These are phyloP conservation scores for Populus tremula DNA, from an alignment of 345 rosid species.

Conservation along the genomic window DNA sequence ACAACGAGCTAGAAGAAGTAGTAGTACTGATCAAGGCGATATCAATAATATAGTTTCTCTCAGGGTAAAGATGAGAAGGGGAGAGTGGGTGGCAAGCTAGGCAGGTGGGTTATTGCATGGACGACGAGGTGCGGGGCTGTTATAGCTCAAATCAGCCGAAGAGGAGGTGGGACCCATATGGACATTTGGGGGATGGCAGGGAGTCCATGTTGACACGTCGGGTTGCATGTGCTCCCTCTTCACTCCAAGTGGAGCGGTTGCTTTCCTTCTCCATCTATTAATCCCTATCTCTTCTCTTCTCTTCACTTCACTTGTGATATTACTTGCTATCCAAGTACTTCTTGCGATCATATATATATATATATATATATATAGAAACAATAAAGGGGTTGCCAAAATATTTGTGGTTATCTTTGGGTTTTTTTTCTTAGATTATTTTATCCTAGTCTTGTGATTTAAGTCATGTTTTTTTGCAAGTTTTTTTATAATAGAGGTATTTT, in stretches of 20 bases:
- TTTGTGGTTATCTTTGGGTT: too few relatives aligned
- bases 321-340: not conserved
- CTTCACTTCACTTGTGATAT: not conserved
- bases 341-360: too few relatives aligned
- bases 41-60: not conserved
- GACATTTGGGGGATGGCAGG: conserved; percentile 36
- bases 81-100: too few relatives aligned
- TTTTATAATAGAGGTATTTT: too few relatives aligned
- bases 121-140: conserved; percentile 28
- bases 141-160: conserved; percentile 17
- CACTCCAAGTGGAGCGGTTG: not conserved
- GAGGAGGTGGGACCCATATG: conserved; percentile 13
- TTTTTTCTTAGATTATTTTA: too few relatives aligned
- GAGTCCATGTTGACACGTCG: conserved; percentile 34
- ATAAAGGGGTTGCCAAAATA: too few relatives aligned
- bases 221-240: not conserved
- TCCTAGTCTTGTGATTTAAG: too few relatives aligned
- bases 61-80: not conserved
- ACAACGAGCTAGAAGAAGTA: not conserved
- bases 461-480: too few relatives aligned
- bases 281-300: not conserved
- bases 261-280: not conserved
- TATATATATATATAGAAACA: too few relatives aligned
- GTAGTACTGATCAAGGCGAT: not conserved
- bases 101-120: conserved; percentile 26